Evolutionary conservation across 2,329 filamentous ascomycete species (phyloP).

Genomic region (Akanthomyces uredinophilus): DNA sequence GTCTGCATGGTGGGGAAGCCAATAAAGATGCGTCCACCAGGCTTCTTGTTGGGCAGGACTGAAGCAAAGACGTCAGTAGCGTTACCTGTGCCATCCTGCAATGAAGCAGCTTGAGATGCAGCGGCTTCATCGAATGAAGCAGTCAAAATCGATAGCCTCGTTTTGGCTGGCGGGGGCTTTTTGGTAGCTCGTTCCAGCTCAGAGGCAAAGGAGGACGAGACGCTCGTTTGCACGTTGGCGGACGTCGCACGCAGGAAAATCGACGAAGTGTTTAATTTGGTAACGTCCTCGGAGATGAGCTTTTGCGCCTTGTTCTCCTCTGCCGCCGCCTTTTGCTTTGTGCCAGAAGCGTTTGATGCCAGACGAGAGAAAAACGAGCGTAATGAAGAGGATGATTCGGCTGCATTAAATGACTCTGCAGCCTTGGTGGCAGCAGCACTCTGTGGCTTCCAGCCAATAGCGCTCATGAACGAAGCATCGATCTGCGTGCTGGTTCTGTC

Average conservation of each 20-base stretch:
- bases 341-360: slow-evolving; percentile 52
- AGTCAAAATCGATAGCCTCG: slow-evolving; percentile 80
- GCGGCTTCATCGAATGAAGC: slow-evolving; percentile 81
- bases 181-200: slow-evolving; percentile 95
- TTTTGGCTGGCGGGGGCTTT: slow-evolving; percentile 86
- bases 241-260: slow-evolving; percentile 89
- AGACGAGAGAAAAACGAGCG: slow-evolving; percentile 76
- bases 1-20: slow-evolving; percentile 97
- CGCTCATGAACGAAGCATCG: slow-evolving; percentile 82
- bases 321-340: slow-evolving; percentile 51
- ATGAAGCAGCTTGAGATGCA: slow-evolving; percentile 52
- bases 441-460: slow-evolving; percentile 74
- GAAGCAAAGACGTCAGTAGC: slow-evolving; percentile 80
- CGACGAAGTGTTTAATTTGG: slow-evolving; percentile 64
- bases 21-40: slow-evolving; percentile 84
- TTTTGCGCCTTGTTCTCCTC: slow-evolving; percentile 61
- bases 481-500: slow-evolving; percentile 87
- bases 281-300: slow-evolving; percentile 64
- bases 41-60: slow-evolving; percentile 79
- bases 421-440: slow-evolving; percentile 36
- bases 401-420: slow-evolving; percentile 44
- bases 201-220: slow-evolving; percentile 65
- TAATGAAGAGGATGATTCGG: slow-evolving; percentile 58
- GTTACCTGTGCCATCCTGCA: slow-evolving; percentile 44
- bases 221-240: slow-evolving; percentile 71